These are phyloP conservation scores for Oryza rufipogon DNA, from an alignment of 176 grass and related monocot genomes.

Conservation along the genomic window DNA sequence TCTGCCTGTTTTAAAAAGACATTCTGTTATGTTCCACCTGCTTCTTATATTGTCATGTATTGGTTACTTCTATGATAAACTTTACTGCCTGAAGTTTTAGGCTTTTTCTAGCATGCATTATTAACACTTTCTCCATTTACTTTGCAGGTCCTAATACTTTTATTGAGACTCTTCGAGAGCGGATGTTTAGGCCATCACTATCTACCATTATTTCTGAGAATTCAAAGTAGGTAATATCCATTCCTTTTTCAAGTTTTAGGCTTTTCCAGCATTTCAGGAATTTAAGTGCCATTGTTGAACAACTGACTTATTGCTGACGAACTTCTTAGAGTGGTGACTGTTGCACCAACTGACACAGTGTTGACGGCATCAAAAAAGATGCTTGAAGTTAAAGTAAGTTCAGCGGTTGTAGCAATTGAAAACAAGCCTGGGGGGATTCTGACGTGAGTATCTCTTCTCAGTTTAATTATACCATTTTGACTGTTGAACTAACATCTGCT, in stretches of 20 bases:
- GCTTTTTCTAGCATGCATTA: not conserved
- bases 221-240: slow-evolving; percentile 99
- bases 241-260: slow-evolving; percentile 45
- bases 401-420: slow-evolving; percentile 81
- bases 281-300: slow-evolving; percentile 7
- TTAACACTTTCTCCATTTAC: slow-evolving; percentile 26
- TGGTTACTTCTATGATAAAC: not conserved
- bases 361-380: slow-evolving; percentile 93
- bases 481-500: slow-evolving; percentile 19
- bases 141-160: slow-evolving; percentile 91
- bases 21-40: not conserved
- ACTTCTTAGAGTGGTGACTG: slow-evolving; percentile 72
- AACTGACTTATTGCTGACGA: slow-evolving; percentile 27
- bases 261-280: slow-evolving; percentile 16
- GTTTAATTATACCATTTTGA: slow-evolving; percentile 15
- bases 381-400: slow-evolving; percentile 87
- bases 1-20: not conserved
- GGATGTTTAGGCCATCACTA: slow-evolving; percentile 88
- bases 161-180: slow-evolving; percentile 89
- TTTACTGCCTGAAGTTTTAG: not conserved
- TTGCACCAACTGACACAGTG: slow-evolving; percentile 85
- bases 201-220: slow-evolving; percentile 93
- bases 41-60: not conserved
- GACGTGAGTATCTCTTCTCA: slow-evolving; percentile 59
- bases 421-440: slow-evolving; percentile 91